Percentiles rank a stretch among this genome's conserved stretches.
Conservation (phyloP, 139 green algal species). For the Coccomyxa sp. region DNA sequence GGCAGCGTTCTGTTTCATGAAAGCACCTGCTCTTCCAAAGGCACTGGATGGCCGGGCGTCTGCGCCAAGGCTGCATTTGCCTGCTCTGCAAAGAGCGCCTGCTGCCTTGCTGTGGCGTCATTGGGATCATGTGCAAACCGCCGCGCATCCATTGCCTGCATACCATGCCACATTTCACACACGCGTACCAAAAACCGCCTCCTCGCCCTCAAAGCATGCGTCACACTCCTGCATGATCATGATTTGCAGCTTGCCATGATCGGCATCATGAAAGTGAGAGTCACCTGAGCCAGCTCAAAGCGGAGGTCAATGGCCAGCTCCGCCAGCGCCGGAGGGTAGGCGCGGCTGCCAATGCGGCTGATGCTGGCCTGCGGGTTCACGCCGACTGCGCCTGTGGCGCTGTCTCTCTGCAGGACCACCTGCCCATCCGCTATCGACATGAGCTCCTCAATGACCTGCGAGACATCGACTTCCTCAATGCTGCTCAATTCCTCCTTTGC, state of each 20-base stretch:
- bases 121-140: slow-evolving; percentile 23
- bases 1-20: neutral
- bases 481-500: no score
- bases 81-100: slow-evolving; percentile 24
- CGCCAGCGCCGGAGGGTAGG: slow-evolving; percentile 60
- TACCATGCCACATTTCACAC: slow-evolving; percentile 8
- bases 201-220: neutral
- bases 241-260: neutral
- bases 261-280: neutral
- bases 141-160: slow-evolving; percentile 35
- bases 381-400: neutral
- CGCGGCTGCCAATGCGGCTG: slow-evolving; percentile 70
- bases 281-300: slow-evolving; percentile 71
- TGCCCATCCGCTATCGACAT: slow-evolving; percentile 91
- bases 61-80: slow-evolving; percentile 46
- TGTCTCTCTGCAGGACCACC: slow-evolving; percentile 39
- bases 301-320: slow-evolving; percentile 53
- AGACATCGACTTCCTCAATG: no score
- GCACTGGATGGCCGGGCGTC: slow-evolving; percentile 28
- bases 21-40: slow-evolving; percentile 41
- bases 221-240: neutral
- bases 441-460: slow-evolving; percentile 83
- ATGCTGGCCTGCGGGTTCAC: slow-evolving; percentile 59
- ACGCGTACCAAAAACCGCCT: neutral
- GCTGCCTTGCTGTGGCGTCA: slow-evolving; percentile 7